A percentile compares a stretch with the other conserved stretches of the same genome.
phyloP scores from a whole-genome alignment of 768 basidiomycete species.

The Amyloporia xantha region DNA sequence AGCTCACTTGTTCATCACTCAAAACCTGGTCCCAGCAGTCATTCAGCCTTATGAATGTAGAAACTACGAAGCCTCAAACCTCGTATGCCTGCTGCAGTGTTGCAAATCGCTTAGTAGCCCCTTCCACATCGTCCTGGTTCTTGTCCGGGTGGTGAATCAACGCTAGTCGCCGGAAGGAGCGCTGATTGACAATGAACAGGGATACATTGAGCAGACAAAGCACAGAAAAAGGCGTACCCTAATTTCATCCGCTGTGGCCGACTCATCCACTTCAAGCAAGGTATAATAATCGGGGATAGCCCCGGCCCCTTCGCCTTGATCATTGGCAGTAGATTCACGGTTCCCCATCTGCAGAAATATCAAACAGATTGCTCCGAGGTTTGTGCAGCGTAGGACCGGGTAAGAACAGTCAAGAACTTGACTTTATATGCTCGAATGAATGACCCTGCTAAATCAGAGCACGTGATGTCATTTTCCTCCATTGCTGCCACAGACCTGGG shows the following conservation, averaged over 20 bases:
- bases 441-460: not conserved
- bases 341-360: conserved; percentile 50
- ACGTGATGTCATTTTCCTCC: not conserved
- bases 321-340: conserved; percentile 48
- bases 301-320: conserved; percentile 16
- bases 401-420: too few species aligned
- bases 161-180: conserved; percentile 79
- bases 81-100: conserved; percentile 93
- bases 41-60: too few species aligned
- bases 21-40: too few species aligned
- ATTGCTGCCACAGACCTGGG: not conserved
- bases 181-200: conserved; percentile 33
- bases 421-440: not conserved
- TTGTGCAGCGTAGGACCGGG: not conserved
- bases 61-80: conserved; percentile 43
- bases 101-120: conserved; percentile 82
- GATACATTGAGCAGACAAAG: not conserved
- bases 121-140: conserved; percentile 77
- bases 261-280: conserved; percentile 73
- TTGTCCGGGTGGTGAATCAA: conserved; percentile 86
- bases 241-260: conserved; percentile 83
- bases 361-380: not conserved
- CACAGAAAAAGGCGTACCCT: conserved; percentile 45
- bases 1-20: conserved; percentile 84
- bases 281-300: conserved; percentile 67